Evolutionary conservation across 2,329 filamentous ascomycete genomes (phyloP).

Genomic region (Periconia macrospinosa): DNA sequence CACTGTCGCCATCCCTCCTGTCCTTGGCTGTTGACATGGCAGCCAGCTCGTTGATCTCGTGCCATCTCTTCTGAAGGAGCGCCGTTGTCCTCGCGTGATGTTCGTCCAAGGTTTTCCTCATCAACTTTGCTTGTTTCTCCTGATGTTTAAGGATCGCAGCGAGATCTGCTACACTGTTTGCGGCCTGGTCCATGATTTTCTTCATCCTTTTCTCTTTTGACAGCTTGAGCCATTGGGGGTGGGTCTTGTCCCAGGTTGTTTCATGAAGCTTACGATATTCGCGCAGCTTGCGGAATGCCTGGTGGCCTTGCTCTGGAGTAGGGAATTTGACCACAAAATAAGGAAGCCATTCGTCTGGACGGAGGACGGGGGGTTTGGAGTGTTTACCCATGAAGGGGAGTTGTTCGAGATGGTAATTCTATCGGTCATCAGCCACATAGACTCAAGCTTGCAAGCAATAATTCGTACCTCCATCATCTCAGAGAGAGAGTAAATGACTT

Average conservation of each 20-base stretch:
- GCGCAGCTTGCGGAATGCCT: slow-evolving; percentile 60
- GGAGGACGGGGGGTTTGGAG: slow-evolving; percentile 59
- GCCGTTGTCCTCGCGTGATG: slow-evolving; percentile 16
- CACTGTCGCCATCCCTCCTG: slow-evolving; percentile 16
- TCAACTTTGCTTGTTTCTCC: slow-evolving; percentile 37
- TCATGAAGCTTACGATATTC: slow-evolving; percentile 64
- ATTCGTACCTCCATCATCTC: slow-evolving; percentile 56
- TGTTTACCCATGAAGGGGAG: slow-evolving; percentile 67
- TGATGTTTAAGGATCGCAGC: slow-evolving; percentile 59
- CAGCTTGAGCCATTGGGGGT: slow-evolving; percentile 46
- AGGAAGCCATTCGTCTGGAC: slow-evolving; percentile 65
- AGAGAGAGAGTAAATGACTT: slow-evolving; percentile 65
- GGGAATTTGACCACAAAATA: slow-evolving; percentile 62
- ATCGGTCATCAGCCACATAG: neutral
- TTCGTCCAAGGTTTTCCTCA: slow-evolving; percentile 21
- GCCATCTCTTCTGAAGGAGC: slow-evolving; percentile 27
- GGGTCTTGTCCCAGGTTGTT: slow-evolving; percentile 50
- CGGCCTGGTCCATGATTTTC: slow-evolving; percentile 65
- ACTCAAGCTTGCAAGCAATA: neutral
- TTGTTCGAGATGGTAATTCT: slow-evolving; percentile 60
- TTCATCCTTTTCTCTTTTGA: slow-evolving; percentile 55
- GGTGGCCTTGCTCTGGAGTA: slow-evolving; percentile 51
- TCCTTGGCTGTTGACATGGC: slow-evolving; percentile 16
- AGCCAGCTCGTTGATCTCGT: slow-evolving; percentile 22
- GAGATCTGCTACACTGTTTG: slow-evolving; percentile 63